phyloP scores from a whole-genome alignment of 1,284 basidiomycete genomes.

The Melampsora americana region DNA sequence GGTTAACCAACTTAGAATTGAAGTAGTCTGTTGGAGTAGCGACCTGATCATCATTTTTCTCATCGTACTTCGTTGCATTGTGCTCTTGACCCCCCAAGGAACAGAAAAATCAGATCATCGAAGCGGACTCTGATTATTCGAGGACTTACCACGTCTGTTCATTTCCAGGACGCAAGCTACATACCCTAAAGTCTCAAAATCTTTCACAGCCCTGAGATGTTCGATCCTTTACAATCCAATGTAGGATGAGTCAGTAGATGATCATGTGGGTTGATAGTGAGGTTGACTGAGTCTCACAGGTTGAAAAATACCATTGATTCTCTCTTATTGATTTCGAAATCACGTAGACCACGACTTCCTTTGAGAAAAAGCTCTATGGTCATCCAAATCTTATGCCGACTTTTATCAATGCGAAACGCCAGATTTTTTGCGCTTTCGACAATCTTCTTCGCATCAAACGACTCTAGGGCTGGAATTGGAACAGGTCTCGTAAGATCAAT shows the following conservation, averaged over 20 bases:
- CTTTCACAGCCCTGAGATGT: conserved; percentile 31
- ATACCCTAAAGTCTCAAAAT: conserved; percentile 41
- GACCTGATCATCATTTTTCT: conserved; percentile 7
- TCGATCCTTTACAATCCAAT: conserved; percentile 8
- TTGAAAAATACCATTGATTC: conserved; percentile 18
- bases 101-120: background rate
- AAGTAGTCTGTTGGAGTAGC: conserved; percentile 27
- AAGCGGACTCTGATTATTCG: background rate
- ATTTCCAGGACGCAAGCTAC: conserved; percentile 38
- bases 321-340: background rate
- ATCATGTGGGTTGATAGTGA: background rate
- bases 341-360: conserved; percentile 3
- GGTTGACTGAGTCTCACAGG: conserved; percentile 14
- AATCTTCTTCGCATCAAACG: conserved; percentile 17
- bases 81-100: background rate
- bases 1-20: conserved; percentile 19
- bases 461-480: conserved; percentile 17
- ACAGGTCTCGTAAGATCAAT: conserved; percentile 20
- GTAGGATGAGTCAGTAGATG: background rate
- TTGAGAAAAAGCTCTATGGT: conserved; percentile 22
- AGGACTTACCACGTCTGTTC: conserved; percentile 29
- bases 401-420: conserved; percentile 8
- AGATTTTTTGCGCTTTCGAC: conserved; percentile 18
- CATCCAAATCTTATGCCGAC: conserved; percentile 28
- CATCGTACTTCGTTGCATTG: background rate